Percentiles rank a stretch among this genome's conserved stretches.
Conservation (phyloP, 1,284 basidiomycete species). For the Ceratobasidium papillatum region DNA sequence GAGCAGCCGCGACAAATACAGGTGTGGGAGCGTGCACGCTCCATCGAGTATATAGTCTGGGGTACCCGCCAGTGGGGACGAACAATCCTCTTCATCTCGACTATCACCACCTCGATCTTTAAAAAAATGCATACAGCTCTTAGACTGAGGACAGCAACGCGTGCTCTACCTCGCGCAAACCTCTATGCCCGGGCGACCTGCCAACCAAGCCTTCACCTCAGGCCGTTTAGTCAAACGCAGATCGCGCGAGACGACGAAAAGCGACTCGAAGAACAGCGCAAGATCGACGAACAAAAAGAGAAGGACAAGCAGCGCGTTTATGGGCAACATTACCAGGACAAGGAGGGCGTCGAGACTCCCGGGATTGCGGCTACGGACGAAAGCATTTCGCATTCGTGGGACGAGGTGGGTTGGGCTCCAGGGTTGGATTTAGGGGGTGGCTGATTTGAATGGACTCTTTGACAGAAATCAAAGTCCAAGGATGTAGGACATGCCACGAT, state of each 20-base stretch:
- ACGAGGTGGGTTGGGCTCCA: slow-evolving; percentile 11
- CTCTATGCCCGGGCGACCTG: slow-evolving; percentile 7
- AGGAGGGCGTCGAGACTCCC: slow-evolving; percentile 29
- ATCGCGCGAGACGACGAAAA: slow-evolving; percentile 7
- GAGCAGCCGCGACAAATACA: background rate
- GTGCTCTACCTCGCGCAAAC: slow-evolving; percentile 1
- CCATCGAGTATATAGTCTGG: slow-evolving; percentile 12
- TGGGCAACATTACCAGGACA: slow-evolving; percentile 31
- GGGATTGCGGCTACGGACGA: slow-evolving; percentile 30
- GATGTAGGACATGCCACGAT: slow-evolving; percentile 36
- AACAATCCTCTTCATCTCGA: background rate
- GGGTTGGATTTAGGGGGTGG: slow-evolving; percentile 6
- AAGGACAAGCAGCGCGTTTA: slow-evolving; percentile 24
- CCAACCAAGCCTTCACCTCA: background rate
- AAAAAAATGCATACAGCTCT: slow-evolving; percentile 6
- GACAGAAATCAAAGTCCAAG: background rate
- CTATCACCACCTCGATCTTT: slow-evolving; percentile 1
- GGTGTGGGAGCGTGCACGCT: background rate
- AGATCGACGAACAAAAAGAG: slow-evolving; percentile 37
- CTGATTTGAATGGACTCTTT: background rate
- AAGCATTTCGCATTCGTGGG: slow-evolving; percentile 9
- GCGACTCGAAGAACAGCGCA: slow-evolving; percentile 33
- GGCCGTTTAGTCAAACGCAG: background rate
- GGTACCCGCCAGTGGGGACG: background rate
- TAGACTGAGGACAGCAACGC: background rate